Evolutionary conservation across 495 filamentous ascomycete species (phyloP).

Genomic region (Hyaloscypha hepaticicola): DNA sequence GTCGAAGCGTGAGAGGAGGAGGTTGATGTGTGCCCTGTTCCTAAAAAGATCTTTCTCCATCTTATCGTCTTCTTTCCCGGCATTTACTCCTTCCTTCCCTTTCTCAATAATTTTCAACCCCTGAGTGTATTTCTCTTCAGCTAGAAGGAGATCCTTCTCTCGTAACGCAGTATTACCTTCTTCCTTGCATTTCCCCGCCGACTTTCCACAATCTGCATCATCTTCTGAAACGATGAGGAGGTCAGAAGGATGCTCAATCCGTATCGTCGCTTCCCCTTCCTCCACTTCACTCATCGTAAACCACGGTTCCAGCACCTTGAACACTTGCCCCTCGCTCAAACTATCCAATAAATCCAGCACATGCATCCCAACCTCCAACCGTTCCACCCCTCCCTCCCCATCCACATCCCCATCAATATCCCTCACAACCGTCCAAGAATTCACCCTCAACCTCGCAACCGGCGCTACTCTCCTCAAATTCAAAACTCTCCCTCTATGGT

Average conservation of each 20-base stretch:
- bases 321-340: conserved; percentile 36
- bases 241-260: conserved; percentile 55
- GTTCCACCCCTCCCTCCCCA: conserved; percentile 37
- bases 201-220: conserved; percentile 29
- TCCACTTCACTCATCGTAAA: conserved; percentile 40
- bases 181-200: conserved; percentile 36
- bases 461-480: conserved; percentile 42
- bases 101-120: conserved; percentile 32
- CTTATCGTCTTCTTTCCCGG: no score
- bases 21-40: conserved; percentile 48
- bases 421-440: conserved; percentile 46
- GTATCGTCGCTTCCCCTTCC: conserved; percentile 41
- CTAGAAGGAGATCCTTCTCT: conserved; percentile 31
- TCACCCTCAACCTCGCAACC: conserved; percentile 42
- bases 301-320: conserved; percentile 55
- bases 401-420: conserved; percentile 46
- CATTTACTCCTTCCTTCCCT: conserved; percentile 14
- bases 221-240: conserved; percentile 31
- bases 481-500: conserved; percentile 48
- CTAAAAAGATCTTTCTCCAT: conserved; percentile 34
- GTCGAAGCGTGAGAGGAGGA: conserved; percentile 38
- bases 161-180: conserved; percentile 38
- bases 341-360: conserved; percentile 32
- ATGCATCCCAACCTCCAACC: conserved; percentile 36
- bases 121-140: conserved; percentile 35